Base-by-base conservation (phyloP, 352 stramenopile species). In the Phytophthora fragariaefolia region DNA sequence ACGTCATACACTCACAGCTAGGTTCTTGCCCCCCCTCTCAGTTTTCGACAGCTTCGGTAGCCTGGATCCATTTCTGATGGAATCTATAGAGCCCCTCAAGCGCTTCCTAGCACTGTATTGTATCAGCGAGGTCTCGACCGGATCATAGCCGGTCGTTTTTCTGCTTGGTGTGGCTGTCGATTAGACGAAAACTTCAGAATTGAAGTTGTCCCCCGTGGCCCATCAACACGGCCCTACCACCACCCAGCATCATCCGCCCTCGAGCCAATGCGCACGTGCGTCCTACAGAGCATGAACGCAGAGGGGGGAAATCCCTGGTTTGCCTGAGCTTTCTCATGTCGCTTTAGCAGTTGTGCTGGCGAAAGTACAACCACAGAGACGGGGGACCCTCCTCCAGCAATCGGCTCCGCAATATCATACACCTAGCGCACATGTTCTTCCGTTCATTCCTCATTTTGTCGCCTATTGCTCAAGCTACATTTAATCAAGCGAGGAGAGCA, bases 181-280 rank as follows among this genome's bases (percentile, higher is more conserved):
- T 61, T 67, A 67, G 59, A 67, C 59, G 38, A 66, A 66, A 60
- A 66, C 58, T 66, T 66, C 58, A 66, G 58, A 67, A 67, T 61
- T 67, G 59, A 67, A 67, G 59, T 67, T 67, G 50, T 4, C 34
- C 24, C 18, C 4, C 48, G 27, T 51, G 30, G 47, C 24, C 2
- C 28, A n/a, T 43, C 48, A 63, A 63, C 56, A 38, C 12, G 40
- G 18, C 36, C 26, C 58, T 58, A 52, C 42, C 46, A n/a, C 22
- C 34, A 40, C 22, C 23, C 27, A 30, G 32, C 3, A 18, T 32
- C 54, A 59, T 59, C 32, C 52, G 42, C 17, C n/a, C 32, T 52
- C 32, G 17, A 42, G 24, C 38, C 32, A 49, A 66, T 36, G n/a
- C 26, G 49, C 49, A 48, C 42, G 18, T 48, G 30, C 43, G 10